Percentiles rank a stretch among this genome's conserved stretches.
These are phyloP conservation scores for Knoxdaviesia proteae DNA, from an alignment of 2,329 filamentous ascomycete species.

Conservation along the genomic window DNA sequence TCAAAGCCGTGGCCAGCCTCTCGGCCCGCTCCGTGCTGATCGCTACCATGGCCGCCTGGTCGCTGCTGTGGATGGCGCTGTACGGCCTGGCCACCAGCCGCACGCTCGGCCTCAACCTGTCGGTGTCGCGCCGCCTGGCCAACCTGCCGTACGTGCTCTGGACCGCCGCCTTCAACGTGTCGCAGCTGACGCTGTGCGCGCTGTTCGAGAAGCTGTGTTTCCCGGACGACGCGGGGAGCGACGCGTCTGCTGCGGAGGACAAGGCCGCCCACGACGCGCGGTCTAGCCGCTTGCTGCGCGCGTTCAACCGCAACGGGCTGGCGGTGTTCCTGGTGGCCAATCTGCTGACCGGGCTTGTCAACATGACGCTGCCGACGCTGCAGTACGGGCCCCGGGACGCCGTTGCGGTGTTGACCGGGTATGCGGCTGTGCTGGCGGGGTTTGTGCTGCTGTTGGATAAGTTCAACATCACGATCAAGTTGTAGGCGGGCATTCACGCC, in stretches of 20 bases:
- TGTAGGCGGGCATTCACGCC: neutral
- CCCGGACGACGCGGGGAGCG: constrained; percentile 41
- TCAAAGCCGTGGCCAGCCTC: constrained; percentile 9
- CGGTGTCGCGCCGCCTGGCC: constrained; percentile 71
- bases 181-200: constrained; percentile 63
- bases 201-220: constrained; percentile 62
- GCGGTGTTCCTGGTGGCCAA: constrained; percentile 76
- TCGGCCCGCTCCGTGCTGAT: constrained; percentile 29
- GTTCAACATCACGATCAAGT: constrained; percentile 43
- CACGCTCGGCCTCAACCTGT: constrained; percentile 47
- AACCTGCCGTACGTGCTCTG: constrained; percentile 89
- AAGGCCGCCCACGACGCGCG: constrained; percentile 46
- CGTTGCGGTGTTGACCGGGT: constrained; percentile 56
- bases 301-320: constrained; percentile 77
- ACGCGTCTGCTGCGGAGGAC: constrained; percentile 26
- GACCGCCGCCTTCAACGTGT: constrained; percentile 77
- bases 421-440: constrained; percentile 45
- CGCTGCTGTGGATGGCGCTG: constrained; percentile 44
- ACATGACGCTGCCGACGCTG: constrained; percentile 68
- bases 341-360: constrained; percentile 70
- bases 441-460: constrained; percentile 47
- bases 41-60: constrained; percentile 42
- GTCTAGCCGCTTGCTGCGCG: constrained; percentile 62
- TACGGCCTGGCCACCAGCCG: constrained; percentile 51
- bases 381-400: constrained; percentile 42